These are phyloP conservation scores for Fagus sylvatica DNA, from an alignment of 306 rosid species.

Conservation along the genomic window DNA sequence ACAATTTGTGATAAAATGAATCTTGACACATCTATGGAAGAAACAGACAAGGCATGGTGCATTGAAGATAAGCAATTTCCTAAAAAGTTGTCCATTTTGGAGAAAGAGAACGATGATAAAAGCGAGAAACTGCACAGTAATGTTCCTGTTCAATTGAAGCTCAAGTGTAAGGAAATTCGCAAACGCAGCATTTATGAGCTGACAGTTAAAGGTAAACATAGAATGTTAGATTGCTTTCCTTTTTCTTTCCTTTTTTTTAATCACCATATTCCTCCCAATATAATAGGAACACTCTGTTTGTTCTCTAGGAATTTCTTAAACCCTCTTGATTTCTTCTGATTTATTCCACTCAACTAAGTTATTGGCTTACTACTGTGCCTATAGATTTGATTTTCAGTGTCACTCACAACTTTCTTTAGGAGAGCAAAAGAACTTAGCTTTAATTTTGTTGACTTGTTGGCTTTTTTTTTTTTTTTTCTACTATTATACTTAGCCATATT, in stretches of 20 bases:
- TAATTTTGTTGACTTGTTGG: background rate
- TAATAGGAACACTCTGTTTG: background rate
- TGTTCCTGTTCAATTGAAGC: slow-evolving; percentile 33
- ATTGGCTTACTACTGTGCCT: background rate
- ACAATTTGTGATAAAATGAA: slow-evolving; percentile 22
- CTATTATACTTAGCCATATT: background rate
- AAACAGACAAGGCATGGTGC: slow-evolving; percentile 17
- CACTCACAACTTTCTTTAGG: background rate
- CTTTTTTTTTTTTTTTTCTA: background rate
- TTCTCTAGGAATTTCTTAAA: background rate
- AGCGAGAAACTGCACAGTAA: slow-evolving; percentile 20
- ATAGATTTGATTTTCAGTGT: background rate
- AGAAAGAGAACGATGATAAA: slow-evolving; percentile 31
- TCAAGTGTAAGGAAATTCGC: slow-evolving; percentile 45
- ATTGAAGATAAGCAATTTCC: slow-evolving; percentile 17
- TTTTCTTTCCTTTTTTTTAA: background rate
- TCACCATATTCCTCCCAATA: background rate
- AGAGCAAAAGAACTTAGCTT: background rate
- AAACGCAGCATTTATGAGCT: slow-evolving; percentile 67
- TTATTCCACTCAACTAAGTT: background rate
- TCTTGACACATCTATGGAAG: slow-evolving; percentile 24
- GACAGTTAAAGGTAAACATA: slow-evolving; percentile 49
- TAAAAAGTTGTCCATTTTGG: slow-evolving; percentile 22
- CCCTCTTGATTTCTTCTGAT: background rate
- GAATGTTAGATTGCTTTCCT: background rate